Evolutionary conservation across 345 rosid species (phyloP).

Genomic region (Aegle marmelos): DNA sequence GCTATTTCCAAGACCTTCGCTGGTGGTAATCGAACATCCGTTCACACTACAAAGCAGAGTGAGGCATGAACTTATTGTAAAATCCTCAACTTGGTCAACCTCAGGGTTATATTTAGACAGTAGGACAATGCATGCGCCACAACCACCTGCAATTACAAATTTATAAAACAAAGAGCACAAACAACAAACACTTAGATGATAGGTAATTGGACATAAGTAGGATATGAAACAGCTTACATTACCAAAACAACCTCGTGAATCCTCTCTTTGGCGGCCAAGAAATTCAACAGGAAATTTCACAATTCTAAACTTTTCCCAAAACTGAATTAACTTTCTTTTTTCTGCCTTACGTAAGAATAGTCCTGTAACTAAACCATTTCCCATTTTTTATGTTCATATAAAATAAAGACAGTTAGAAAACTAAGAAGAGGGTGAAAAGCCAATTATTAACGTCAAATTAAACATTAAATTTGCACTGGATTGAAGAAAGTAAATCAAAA

Average conservation of each 20-base stretch:
- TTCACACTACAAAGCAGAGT: slow-evolving; percentile 79
- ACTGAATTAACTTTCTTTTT: background rate
- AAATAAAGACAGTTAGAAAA: background rate
- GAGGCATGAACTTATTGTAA: slow-evolving; percentile 70
- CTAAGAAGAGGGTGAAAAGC: background rate
- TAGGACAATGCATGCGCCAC: slow-evolving; percentile 86
- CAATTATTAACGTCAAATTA: background rate
- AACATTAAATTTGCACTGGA: background rate
- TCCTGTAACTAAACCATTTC: background rate
- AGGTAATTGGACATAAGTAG: background rate
- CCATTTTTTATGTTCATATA: background rate
- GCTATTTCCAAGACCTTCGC: slow-evolving; percentile 82
- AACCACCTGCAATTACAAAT: slow-evolving; percentile 73
- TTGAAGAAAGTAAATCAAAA: background rate
- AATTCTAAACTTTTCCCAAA: background rate
- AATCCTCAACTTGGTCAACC: slow-evolving; percentile 55
- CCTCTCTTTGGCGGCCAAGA: background rate
- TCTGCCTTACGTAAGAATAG: background rate
- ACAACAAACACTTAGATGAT: background rate
- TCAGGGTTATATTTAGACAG: slow-evolving; percentile 61
- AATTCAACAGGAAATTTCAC: background rate
- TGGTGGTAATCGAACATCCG: slow-evolving; percentile 78
- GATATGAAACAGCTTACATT: background rate
- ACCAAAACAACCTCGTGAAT: background rate
- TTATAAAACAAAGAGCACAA: background rate